Base-by-base conservation (phyloP, 257 asterid species). In the Thymus mandschuricus region DNA sequence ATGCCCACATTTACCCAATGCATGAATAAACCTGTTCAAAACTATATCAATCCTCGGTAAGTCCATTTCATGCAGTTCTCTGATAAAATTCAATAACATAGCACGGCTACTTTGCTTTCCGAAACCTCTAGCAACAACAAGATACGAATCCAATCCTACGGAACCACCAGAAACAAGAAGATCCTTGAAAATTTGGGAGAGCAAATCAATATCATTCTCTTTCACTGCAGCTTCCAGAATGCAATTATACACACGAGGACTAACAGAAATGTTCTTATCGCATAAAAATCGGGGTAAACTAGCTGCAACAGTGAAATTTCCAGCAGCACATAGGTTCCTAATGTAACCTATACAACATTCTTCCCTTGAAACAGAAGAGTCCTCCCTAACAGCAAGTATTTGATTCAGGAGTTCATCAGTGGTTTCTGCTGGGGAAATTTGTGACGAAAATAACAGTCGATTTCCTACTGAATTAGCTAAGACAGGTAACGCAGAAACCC, bases 21-120 rank as follows among this genome's bases (percentile, higher is more conserved):
- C 96, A 72, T 75, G 84, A 12, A 94, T 85, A 64, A 94, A 48
- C 78, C 96, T 81, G 82, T 94, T 94, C 79, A 91, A 29, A 78
- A 82, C 83, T 71, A 86, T 46, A 67, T 81, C 89, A 43, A 57
- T 78, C 73, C 86, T 79, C 0, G 85, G 86, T 55, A 85, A 60
- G 3, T 68, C 79, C 76, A 84, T 72, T 38, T 87, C 87, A 4
- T 85, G 66, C 34, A 89, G 72, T 74, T 91, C 90, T 75, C 66
- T 69, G 60, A 84, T 72, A 75, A 89, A 87, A 57, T 59, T 75
- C 80, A 86, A 74, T 76, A 94, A 55, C 73, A 70, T 34, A 41
- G 34, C 73, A 74, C 69, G 76, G 84, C 83, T 83, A 5, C 51
- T 66, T 55, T 61, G 75, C 83, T 79, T 88, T 48, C 81, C 79